Percentiles rank a stretch among this genome's conserved stretches.
Evolutionary conservation across 192 early-diverging fungal genomes (phyloP).

Genomic region (Coemansia sp.): DNA sequence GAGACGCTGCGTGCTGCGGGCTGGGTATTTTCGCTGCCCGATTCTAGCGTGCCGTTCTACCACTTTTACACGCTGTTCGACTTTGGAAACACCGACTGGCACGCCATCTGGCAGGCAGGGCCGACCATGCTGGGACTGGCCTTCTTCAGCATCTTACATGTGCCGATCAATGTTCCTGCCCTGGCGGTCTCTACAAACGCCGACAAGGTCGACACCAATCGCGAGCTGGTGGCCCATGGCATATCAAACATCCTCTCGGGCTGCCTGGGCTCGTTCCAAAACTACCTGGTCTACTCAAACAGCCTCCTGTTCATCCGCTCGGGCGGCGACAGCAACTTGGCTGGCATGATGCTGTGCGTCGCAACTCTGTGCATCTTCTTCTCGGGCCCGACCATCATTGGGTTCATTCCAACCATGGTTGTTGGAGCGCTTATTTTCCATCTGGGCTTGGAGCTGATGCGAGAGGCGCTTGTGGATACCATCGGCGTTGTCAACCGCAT

Average conservation of each 20-base stretch:
- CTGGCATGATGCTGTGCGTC: slow-evolving; percentile 79
- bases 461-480: slow-evolving; percentile 90
- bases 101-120: slow-evolving; percentile 65
- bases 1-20: slow-evolving; percentile 68
- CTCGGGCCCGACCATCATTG: slow-evolving; percentile 83
- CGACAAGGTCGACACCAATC: slow-evolving; percentile 88
- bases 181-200: slow-evolving; percentile 88
- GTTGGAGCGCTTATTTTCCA: slow-evolving; percentile 97
- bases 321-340: slow-evolving; percentile 85
- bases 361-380: slow-evolving; percentile 80
- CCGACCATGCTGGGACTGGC: slow-evolving; percentile 93
- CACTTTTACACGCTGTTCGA: slow-evolving; percentile 78
- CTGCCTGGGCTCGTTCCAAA: slow-evolving; percentile 75
- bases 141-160: slow-evolving; percentile 96
- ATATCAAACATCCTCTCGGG: slow-evolving; percentile 87
- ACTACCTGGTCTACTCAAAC: slow-evolving; percentile 94
- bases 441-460: slow-evolving; percentile 90
- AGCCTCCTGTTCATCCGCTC: slow-evolving; percentile 92
- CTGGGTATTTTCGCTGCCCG: slow-evolving; percentile 86
- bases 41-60: slow-evolving; percentile 79
- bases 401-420: slow-evolving; percentile 92
- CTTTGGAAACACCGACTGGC: slow-evolving; percentile 68
- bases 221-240: slow-evolving; percentile 93
- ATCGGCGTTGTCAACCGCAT: slow-evolving; percentile 79
- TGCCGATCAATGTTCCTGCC: slow-evolving; percentile 97